Conservation (phyloP, 306 rosid genomes). For the Inga laurina region DNA sequence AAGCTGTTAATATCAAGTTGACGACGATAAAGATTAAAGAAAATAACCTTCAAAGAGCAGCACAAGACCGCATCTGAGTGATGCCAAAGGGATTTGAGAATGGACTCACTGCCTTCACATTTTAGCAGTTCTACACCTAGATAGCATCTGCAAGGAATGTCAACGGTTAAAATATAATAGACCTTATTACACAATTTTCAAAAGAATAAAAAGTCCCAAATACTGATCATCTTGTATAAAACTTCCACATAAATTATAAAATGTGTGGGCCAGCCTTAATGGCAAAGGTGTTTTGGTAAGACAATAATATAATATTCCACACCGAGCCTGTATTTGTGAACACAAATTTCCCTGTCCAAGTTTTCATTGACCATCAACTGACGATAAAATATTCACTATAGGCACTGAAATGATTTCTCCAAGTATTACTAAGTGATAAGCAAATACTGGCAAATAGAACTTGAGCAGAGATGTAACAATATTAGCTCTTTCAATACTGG, state of each 20-base stretch:
- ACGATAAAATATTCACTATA: too few species aligned
- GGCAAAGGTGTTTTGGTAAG: too few species aligned
- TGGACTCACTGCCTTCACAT: conserved; percentile 73
- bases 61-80: conserved; percentile 91
- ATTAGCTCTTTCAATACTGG: neutral
- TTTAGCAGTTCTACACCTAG: conserved; percentile 84
- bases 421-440: too few species aligned
- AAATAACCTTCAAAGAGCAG: conserved; percentile 82
- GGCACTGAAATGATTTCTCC: too few species aligned
- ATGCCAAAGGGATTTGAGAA: conserved; percentile 93
- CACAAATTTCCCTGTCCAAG: too few species aligned
- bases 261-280: neutral
- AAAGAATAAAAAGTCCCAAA: neutral
- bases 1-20: neutral
- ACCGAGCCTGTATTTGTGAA: too few species aligned
- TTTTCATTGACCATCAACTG: too few species aligned
- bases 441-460: neutral
- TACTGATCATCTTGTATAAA: neutral
- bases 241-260: neutral
- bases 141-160: conserved; percentile 70
- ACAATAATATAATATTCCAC: too few species aligned
- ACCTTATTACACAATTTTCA: neutral
- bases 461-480: neutral
- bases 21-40: conserved; percentile 5
- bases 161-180: neutral